Conservation (phyloP, 441 rosid species). For the Populus trichocarpa region DNA sequence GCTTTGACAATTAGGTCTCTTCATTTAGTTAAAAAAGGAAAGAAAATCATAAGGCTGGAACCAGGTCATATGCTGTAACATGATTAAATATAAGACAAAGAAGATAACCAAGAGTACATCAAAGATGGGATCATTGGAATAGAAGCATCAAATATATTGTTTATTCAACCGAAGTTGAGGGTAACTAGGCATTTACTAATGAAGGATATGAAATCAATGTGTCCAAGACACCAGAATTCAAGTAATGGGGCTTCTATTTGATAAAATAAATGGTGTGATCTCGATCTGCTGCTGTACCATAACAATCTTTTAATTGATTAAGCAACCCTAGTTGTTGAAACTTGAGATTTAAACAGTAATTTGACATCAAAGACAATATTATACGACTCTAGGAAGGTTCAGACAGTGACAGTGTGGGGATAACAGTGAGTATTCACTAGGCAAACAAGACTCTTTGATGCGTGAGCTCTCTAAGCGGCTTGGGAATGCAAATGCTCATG, state of each 20-base stretch:
- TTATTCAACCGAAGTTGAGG: slow-evolving; percentile 41
- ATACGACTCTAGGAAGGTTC: slow-evolving; percentile 43
- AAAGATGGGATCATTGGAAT: slow-evolving; percentile 59
- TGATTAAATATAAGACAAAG: slow-evolving; percentile 11
- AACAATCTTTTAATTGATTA: slow-evolving; percentile 12
- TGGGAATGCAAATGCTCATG: slow-evolving; percentile 27
- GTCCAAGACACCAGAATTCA: slow-evolving; percentile 45
- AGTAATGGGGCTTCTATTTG: slow-evolving; percentile 60
- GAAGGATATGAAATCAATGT: slow-evolving; percentile 65
- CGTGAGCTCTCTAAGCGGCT: slow-evolving; percentile 38
- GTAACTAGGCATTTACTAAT: slow-evolving; percentile 25
- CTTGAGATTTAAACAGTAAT: slow-evolving; percentile 36
- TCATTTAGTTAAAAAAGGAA: slow-evolving; percentile 10
- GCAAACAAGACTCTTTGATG: slow-evolving; percentile 43
- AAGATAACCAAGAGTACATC: slow-evolving; percentile 48
- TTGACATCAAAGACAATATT: background rate
- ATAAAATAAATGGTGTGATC: slow-evolving; percentile 31
- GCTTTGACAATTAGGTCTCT: slow-evolving; percentile 36
- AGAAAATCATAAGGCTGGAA: slow-evolving; percentile 22
- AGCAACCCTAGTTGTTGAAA: slow-evolving; percentile 59
- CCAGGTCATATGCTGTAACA: slow-evolving; percentile 29
- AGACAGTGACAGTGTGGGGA: slow-evolving; percentile 46
- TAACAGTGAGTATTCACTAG: slow-evolving; percentile 56
- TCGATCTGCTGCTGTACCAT: slow-evolving; percentile 24
- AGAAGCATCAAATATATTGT: slow-evolving; percentile 59